A percentile compares a stretch with the other conserved stretches of the same genome.
These are phyloP conservation scores for Pyrus communis DNA, from an alignment of 306 rosid genomes.

Conservation along the genomic window DNA sequence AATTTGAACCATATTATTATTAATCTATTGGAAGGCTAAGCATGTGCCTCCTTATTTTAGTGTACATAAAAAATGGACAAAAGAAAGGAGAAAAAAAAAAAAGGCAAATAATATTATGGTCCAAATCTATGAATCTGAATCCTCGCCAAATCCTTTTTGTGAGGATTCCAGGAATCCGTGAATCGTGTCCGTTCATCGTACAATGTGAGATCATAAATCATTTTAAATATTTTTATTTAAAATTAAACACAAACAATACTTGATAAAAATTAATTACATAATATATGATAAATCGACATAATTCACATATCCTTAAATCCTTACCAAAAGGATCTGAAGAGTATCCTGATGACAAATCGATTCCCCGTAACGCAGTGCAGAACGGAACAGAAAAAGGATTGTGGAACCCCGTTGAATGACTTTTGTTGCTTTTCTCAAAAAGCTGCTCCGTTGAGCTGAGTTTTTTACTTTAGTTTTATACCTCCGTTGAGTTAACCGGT, in stretches of 20 bases:
- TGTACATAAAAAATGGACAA: not conserved
- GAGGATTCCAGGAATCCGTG: rapidly evolving
- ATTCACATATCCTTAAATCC: rapidly evolving
- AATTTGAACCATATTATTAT: too few relatives aligned
- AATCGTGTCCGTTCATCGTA: too few relatives aligned
- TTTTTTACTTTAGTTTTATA: too few relatives aligned
- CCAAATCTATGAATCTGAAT: not conserved
- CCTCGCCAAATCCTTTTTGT: rapidly evolving
- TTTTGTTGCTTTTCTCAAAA: constrained; percentile 16
- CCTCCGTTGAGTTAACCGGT: too few relatives aligned
- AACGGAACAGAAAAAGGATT: not conserved
- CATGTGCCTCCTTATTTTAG: too few relatives aligned
- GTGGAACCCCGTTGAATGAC: not conserved
- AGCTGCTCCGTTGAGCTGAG: not conserved
- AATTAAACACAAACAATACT: too few relatives aligned
- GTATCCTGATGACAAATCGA: not conserved
- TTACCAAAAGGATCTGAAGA: too few relatives aligned
- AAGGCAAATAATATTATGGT: not conserved
- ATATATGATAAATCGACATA: rapidly evolving
- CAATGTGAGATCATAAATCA: rapidly evolving
- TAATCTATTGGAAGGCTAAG: too few relatives aligned
- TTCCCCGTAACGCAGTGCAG: not conserved
- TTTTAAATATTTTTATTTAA: too few relatives aligned
- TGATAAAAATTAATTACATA: rapidly evolving
- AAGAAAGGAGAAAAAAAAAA: not conserved